These are phyloP conservation scores for Elsinoe perseae DNA, from an alignment of 2,329 filamentous ascomycete genomes.

Conservation along the genomic window DNA sequence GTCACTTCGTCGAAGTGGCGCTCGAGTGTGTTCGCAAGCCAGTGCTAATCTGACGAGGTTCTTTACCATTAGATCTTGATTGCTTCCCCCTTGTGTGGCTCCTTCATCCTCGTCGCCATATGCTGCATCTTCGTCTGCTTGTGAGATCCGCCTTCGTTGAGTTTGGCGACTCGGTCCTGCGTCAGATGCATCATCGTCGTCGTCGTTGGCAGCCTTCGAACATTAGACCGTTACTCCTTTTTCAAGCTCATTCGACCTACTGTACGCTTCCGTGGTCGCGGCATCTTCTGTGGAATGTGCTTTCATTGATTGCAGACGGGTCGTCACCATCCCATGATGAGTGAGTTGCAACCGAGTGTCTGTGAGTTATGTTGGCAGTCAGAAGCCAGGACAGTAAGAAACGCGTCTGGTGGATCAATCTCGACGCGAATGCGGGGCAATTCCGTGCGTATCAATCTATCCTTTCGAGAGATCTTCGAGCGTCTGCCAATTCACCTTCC, in stretches of 20 bases:
- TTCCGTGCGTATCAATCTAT: neutral
- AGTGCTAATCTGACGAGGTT: conserved; percentile 56
- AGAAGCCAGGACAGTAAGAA: neutral
- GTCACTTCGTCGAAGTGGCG: conserved; percentile 50
- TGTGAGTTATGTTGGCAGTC: too few relatives aligned
- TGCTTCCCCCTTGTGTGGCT: conserved; percentile 24
- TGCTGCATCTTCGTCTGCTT: conserved; percentile 20
- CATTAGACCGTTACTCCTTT: neutral
- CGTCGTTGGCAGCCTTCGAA: conserved; percentile 20
- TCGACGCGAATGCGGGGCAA: neutral
- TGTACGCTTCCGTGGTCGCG: conserved; percentile 15
- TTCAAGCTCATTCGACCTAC: neutral
- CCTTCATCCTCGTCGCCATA: conserved; percentile 21
- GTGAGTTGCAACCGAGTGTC: neutral
- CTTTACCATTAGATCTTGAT: conserved; percentile 45
- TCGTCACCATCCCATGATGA: neutral
- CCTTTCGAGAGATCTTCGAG: neutral
- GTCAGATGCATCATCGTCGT: conserved; percentile 22
- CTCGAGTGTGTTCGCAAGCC: conserved; percentile 52
- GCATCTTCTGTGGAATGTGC: neutral
- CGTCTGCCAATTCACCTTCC: neutral
- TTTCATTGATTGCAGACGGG: neutral
- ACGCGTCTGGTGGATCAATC: neutral
- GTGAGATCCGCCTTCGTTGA: conserved; percentile 24
- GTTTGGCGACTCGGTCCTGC: conserved; percentile 25